These are phyloP conservation scores for Chrysosporium queenslandicum DNA, from an alignment of 2,329 filamentous ascomycete species.

Conservation along the genomic window DNA sequence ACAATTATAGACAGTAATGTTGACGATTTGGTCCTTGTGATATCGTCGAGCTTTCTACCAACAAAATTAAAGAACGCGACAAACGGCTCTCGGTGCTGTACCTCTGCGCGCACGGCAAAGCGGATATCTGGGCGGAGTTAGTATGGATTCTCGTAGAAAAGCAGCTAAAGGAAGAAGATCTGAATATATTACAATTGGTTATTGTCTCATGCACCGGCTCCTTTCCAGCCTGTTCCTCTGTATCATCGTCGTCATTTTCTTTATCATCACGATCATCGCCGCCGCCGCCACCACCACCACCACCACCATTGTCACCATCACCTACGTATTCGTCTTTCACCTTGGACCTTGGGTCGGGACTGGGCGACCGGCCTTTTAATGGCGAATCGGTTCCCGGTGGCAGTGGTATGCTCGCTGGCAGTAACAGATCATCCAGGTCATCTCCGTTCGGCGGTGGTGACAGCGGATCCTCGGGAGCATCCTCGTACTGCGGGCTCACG, in stretches of 20 bases:
- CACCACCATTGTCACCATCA: neutral
- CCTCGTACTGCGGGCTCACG: constrained; percentile 51
- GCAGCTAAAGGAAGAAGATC: constrained; percentile 18
- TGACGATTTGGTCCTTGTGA: constrained; percentile 61
- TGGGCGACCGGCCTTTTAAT: constrained; percentile 47
- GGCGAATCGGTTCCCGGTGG: constrained; percentile 47
- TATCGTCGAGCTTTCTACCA: constrained; percentile 47
- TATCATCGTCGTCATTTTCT: neutral
- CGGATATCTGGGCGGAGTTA: constrained; percentile 59
- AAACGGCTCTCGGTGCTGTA: constrained; percentile 77
- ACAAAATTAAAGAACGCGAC: constrained; percentile 60
- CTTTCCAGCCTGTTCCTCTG: constrained; percentile 3
- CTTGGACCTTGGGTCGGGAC: constrained; percentile 35
- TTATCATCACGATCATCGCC: neutral
- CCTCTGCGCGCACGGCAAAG: constrained; percentile 76
- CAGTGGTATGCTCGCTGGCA: constrained; percentile 50
- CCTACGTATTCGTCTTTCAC: constrained; percentile 20
- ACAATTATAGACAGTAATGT: constrained; percentile 53
- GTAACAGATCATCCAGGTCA: constrained; percentile 40
- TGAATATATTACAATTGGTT: constrained; percentile 42
- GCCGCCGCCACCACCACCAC: too few relatives aligned
- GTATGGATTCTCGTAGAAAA: constrained; percentile 19
- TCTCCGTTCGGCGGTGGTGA: constrained; percentile 21
- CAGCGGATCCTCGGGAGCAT: constrained; percentile 40
- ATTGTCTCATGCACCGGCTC: constrained; percentile 19